Conservation (phyloP, 768 basidiomycete genomes). For the Strobilomyces dryophilus region DNA sequence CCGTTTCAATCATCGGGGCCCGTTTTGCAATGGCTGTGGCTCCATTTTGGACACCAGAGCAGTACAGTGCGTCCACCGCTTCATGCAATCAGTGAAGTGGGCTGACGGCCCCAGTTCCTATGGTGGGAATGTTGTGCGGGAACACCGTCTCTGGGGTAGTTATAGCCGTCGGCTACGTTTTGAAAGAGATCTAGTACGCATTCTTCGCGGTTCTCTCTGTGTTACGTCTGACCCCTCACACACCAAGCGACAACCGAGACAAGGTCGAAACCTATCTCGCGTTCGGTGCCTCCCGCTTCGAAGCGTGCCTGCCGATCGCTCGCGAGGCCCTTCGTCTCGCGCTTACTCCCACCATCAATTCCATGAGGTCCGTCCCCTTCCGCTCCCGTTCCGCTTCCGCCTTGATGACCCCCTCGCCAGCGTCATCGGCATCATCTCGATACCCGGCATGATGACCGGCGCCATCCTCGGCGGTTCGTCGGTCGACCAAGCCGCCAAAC, state of each 20-base stretch:
- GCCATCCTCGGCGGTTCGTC: slow-evolving; percentile 84
- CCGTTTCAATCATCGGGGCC: slow-evolving; percentile 72
- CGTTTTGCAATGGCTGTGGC: slow-evolving; percentile 70
- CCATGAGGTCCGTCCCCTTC: slow-evolving; percentile 60
- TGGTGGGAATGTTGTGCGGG: slow-evolving; percentile 85
- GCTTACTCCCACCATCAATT: slow-evolving; percentile 76
- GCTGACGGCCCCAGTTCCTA: slow-evolving; percentile 51
- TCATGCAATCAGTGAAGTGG: no score
- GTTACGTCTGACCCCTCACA: neutral
- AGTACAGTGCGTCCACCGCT: slow-evolving; percentile 54
- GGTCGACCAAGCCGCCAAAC: slow-evolving; percentile 73
- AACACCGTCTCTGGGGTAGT: slow-evolving; percentile 74
- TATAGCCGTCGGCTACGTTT: slow-evolving; percentile 62
- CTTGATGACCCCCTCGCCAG: slow-evolving; percentile 30
- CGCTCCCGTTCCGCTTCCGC: neutral
- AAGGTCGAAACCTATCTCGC: slow-evolving; percentile 85
- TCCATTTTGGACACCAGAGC: slow-evolving; percentile 82
- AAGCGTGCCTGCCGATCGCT: slow-evolving; percentile 78
- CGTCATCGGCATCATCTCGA: slow-evolving; percentile 73
- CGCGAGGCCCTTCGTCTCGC: slow-evolving; percentile 76
- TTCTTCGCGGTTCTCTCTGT: neutral
- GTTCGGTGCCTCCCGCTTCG: slow-evolving; percentile 79
- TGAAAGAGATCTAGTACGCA: slow-evolving; percentile 71
- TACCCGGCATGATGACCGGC: slow-evolving; percentile 91
- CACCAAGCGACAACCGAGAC: slow-evolving; percentile 69